phyloP scores from a whole-genome alignment of 192 early-diverging fungal genomes.

The Coemansia sp. region DNA sequence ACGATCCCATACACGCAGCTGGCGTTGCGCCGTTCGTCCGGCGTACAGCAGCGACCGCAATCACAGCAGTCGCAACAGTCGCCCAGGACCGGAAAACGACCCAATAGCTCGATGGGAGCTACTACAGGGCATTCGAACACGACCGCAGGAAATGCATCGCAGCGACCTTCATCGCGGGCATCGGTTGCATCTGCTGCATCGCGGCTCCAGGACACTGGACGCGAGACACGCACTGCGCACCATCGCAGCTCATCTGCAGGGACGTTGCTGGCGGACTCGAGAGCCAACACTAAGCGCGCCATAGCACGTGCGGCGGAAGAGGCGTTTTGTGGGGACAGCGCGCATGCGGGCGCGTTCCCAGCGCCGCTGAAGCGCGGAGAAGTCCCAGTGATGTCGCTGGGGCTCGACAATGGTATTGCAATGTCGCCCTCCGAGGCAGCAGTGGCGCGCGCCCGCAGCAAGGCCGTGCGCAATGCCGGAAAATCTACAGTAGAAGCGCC shows the following conservation, averaged over 20 bases:
- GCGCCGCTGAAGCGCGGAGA: constrained; percentile 21
- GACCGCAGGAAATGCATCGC: constrained; percentile 8
- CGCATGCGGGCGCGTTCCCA: neutral
- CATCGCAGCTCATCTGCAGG: constrained; percentile 50
- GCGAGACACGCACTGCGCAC: constrained; percentile 19
- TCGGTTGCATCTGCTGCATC: constrained; percentile 30
- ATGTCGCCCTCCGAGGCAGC: constrained; percentile 39
- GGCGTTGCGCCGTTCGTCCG: constrained; percentile 33
- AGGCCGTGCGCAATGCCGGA: constrained; percentile 14
- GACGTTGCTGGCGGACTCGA: constrained; percentile 25
- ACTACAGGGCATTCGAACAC: constrained; percentile 13
- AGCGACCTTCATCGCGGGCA: constrained; percentile 46
- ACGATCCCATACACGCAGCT: constrained; percentile 38
- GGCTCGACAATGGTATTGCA: constrained; percentile 21
- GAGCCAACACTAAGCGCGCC: constrained; percentile 21
- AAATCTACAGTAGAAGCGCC: neutral
- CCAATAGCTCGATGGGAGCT: constrained; percentile 13
- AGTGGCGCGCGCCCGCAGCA: constrained; percentile 30
- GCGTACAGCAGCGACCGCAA: constrained; percentile 23
- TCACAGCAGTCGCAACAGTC: constrained; percentile 45
- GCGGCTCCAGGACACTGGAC: constrained; percentile 15
- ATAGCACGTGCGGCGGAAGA: constrained; percentile 32
- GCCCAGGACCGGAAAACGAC: constrained; percentile 19
- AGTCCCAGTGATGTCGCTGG: constrained; percentile 2
- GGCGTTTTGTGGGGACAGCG: constrained; percentile 6